Base-by-base conservation (phyloP, 805 yeast species). In the Myxozyma nipponensis region DNA sequence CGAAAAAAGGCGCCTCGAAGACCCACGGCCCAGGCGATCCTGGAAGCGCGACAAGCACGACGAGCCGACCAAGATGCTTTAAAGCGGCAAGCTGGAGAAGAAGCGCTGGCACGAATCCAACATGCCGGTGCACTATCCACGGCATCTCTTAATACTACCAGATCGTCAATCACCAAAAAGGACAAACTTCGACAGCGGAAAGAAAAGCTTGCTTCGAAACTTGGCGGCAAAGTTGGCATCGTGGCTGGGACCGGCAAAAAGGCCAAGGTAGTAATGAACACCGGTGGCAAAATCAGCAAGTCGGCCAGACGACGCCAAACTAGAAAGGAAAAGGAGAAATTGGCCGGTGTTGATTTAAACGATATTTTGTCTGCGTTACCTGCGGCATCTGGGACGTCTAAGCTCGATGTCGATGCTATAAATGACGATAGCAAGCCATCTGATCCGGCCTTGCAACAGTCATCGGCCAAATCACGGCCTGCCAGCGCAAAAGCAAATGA, bases 401-500 rank as follows among this genome's bases (percentile, higher is more conserved):
- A 38, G 2, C 22, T 23, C 2, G 30, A 7, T 4, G 13, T 10
- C 9, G 25, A 24, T 34, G 47, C 26, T 23, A 30, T 41, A 5
- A 47, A 47, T 30, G 49, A 13, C 22, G 24, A 15, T 13, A n/a
- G 37, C 15, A 36, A 19, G 23, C 32, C 22, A 18, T 30, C 23
- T 37, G 17, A 18, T 2, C 32, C 32, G 19, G 52, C 52, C 28
- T 18, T 22, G 28, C 34, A 39, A 9, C 38, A 42, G 7, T 19
- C 18, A 24, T 28, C 37, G n/a, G 46, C 26, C n/a, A 36, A 53
- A 21, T 28, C 34, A 9, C 25, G 40, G 35, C 60, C 60, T 17
- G 53, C 41, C 3, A 42, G 56, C 15, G 39, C 25, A 13, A 56
- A 49, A 23, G 32, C 50, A 10, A 49, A 50, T 17, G 76, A 75